Percentiles rank a stretch among this genome's conserved stretches.
Evolutionary conservation across 345 rosid species (phyloP).

Genomic region (Raphanus raphanistrum): DNA sequence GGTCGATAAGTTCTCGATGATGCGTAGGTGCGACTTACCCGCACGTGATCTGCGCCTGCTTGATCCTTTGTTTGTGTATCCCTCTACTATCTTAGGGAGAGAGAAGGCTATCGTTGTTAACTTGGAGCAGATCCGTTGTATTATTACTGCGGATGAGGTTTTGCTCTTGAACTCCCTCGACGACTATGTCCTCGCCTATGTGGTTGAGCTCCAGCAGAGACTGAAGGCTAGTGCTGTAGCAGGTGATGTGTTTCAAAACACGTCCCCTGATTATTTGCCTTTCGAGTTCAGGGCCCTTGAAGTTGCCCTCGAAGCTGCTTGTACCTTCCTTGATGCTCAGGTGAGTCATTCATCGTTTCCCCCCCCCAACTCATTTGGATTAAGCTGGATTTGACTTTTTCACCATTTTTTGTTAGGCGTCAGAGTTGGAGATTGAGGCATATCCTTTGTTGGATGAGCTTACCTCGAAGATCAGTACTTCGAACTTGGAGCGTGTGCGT

Average conservation of each 20-base stretch:
- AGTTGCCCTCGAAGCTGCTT: constrained; percentile 96
- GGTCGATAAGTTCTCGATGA: constrained; percentile 93
- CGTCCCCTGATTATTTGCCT: constrained; percentile 77
- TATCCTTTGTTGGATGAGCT: constrained; percentile 96
- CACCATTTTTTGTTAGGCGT: constrained; percentile 47
- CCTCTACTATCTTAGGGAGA: constrained; percentile 93
- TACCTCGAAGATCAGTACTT: constrained; percentile 94
- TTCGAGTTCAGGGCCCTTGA: constrained; percentile 97
- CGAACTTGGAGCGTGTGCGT: constrained; percentile 91
- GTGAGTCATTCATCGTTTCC: no score
- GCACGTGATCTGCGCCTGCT: constrained; percentile 91
- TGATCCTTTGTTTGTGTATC: constrained; percentile 96
- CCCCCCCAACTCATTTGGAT: no score
- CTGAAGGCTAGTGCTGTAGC: constrained; percentile 57
- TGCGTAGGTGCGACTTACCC: constrained; percentile 97
- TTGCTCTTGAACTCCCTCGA: constrained; percentile 94
- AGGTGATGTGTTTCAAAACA: constrained; percentile 56
- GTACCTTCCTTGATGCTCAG: constrained; percentile 94
- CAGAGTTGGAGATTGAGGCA: constrained; percentile 97
- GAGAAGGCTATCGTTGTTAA: constrained; percentile 98
- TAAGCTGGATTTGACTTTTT: no score
- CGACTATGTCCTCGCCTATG: constrained; percentile 90
- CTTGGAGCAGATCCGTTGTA: constrained; percentile 98
- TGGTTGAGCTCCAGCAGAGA: constrained; percentile 90
- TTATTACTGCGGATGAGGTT: constrained; percentile 97